Evolutionary conservation across 2,329 filamentous ascomycete genomes (phyloP).

Genomic region (Ophiognomonia clavigignenti-juglandacearum): DNA sequence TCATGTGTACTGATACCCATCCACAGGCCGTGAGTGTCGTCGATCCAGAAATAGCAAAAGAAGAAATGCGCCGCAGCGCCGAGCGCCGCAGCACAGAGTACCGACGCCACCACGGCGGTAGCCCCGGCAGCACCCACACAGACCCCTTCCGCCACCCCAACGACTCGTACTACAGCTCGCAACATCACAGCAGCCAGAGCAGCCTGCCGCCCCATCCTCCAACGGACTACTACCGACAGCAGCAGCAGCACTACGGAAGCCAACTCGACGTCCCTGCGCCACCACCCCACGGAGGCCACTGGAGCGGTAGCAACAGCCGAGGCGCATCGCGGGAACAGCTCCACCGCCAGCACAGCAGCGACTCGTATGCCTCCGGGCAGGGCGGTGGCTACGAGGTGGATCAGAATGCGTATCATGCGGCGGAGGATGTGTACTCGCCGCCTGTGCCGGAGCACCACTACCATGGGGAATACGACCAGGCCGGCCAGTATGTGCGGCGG

Average conservation of each 20-base stretch:
- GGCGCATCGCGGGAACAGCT: background rate
- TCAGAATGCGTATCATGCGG: background rate
- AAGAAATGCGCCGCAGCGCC: slow-evolving; percentile 3
- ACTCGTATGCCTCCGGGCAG: background rate
- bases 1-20: background rate
- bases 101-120: background rate
- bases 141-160: background rate
- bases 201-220: background rate
- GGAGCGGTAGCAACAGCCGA: background rate
- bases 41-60: slow-evolving; percentile 1
- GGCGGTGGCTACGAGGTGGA: too few species aligned
- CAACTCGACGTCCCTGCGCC: background rate
- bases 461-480: background rate
- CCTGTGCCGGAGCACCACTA: background rate
- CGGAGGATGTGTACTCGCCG: background rate
- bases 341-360: background rate
- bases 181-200: background rate
- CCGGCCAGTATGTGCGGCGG: background rate
- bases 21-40: background rate
- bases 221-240: background rate
- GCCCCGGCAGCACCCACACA: background rate
- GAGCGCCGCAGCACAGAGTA: slow-evolving; percentile 1
- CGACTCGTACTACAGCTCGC: background rate
- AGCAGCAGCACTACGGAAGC: background rate
- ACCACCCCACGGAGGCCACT: background rate